A percentile compares a stretch with the other conserved stretches of the same genome.
Evolutionary conservation across 2,329 filamentous ascomycete genomes (phyloP).

Genomic region (Sordariomycetes sp.): DNA sequence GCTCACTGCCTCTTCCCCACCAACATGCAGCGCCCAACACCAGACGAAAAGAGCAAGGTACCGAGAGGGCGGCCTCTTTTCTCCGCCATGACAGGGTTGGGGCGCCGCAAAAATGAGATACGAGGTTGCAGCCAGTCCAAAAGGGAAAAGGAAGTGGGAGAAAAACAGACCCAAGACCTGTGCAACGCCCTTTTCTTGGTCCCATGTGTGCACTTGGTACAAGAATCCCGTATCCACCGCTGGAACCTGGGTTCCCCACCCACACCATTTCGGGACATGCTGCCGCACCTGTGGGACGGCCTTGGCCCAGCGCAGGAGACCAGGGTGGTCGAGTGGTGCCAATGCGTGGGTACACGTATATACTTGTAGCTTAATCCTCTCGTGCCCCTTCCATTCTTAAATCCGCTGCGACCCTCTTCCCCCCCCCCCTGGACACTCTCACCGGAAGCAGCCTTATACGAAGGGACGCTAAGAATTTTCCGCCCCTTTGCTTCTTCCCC

Average conservation of each 20-base stretch:
- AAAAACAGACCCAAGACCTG: too few species aligned
- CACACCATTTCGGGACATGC: not conserved
- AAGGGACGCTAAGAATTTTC: not conserved
- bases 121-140: too few species aligned
- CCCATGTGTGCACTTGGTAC: not conserved
- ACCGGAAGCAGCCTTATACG: not conserved
- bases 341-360: not conserved
- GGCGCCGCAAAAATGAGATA: too few species aligned
- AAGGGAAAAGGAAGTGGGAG: too few species aligned
- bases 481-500: conserved; percentile 1
- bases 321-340: not conserved
- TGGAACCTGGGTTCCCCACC: not conserved
- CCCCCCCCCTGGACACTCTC: conserved; percentile 1
- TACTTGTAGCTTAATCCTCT: not conserved
- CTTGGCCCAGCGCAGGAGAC: not conserved
- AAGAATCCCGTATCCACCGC: not conserved
- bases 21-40: too few species aligned
- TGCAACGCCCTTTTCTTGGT: too few species aligned
- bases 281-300: not conserved
- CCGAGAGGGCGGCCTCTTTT: too few species aligned
- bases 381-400: not conserved
- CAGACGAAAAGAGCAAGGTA: too few species aligned
- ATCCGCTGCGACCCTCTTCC: not conserved
- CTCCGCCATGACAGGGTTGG: too few species aligned
- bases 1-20: too few species aligned